Evolutionary conservation across 306 rosid genomes (phyloP).

Genomic region (Fagus sylvatica): DNA sequence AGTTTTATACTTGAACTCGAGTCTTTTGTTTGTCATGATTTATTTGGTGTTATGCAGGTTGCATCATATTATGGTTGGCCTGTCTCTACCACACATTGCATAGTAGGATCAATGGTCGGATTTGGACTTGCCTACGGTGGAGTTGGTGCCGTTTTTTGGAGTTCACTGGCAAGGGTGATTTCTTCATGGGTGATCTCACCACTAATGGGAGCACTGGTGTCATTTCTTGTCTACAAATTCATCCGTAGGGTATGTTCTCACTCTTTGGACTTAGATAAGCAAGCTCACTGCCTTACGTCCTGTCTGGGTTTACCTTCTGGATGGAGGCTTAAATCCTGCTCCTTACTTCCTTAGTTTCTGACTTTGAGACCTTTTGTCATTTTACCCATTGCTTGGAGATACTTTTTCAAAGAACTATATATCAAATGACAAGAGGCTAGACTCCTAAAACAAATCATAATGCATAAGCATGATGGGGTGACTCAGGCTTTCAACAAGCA

Average conservation of each 20-base stretch:
- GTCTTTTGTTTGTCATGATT: neutral
- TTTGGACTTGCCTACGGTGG: constrained; percentile 91
- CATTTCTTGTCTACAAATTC: constrained; percentile 94
- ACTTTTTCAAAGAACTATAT: neutral
- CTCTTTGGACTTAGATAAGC: constrained; percentile 12
- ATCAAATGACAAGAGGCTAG: neutral
- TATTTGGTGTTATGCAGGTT: constrained; percentile 45
- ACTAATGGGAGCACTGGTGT: constrained; percentile 78
- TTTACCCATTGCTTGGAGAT: neutral
- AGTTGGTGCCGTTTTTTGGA: constrained; percentile 91
- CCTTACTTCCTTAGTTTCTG: neutral
- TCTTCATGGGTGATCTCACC: constrained; percentile 97
- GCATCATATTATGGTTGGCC: constrained; percentile 98
- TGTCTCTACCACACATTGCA: constrained; percentile 96
- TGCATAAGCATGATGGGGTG: neutral
- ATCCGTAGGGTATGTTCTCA: constrained; percentile 77
- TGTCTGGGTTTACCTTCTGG: neutral
- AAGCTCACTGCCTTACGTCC: constrained; percentile 9
- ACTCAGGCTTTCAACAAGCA: neutral
- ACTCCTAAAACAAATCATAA: constrained; percentile 5
- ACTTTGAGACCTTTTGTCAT: neutral
- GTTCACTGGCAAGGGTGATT: constrained; percentile 83
- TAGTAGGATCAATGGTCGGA: constrained; percentile 99
- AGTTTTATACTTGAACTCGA: neutral
- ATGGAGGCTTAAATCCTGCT: too few relatives aligned